phyloP scores from a whole-genome alignment of 345 rosid species.

The Brassica cretica region DNA sequence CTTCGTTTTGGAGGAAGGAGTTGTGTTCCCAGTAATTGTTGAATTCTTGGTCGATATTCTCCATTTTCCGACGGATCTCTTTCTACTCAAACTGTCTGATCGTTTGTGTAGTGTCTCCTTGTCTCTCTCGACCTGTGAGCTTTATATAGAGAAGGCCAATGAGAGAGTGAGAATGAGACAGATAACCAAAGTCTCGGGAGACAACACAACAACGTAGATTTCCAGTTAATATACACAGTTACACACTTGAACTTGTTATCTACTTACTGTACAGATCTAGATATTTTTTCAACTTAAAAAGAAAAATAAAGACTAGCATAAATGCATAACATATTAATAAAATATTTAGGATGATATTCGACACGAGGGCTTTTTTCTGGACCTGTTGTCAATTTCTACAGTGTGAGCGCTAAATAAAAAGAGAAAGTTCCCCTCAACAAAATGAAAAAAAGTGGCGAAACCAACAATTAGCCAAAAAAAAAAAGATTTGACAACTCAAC shows the following conservation, averaged over 20 bases:
- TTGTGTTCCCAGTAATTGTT: conserved; percentile 64
- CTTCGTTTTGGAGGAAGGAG: conserved; percentile 60
- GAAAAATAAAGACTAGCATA: not conserved
- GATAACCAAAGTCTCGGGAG: conserved; percentile 26
- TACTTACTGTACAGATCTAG: not conserved
- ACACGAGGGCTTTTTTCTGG: not conserved
- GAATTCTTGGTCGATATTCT: conserved; percentile 53
- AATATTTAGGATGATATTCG: not conserved
- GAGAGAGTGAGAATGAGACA: conserved; percentile 17
- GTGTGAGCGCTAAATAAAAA: not conserved
- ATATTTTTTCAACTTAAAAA: not conserved
- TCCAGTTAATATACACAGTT: not conserved
- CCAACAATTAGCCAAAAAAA: not conserved
- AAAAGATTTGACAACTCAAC: not conserved
- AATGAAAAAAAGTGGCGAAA: not conserved
- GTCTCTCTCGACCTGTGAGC: conserved; percentile 29
- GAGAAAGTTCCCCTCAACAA: not conserved
- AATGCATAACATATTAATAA: not conserved
- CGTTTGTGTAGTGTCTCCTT: not conserved
- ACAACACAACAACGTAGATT: conserved; percentile 6
- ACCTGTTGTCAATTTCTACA: not conserved
- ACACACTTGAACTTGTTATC: not conserved
- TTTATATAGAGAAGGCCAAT: conserved; percentile 27
- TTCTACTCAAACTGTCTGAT: not conserved
- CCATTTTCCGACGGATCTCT: conserved; percentile 24